Conservation (phyloP, 1,284 basidiomycete genomes). For the Cutaneotrichosporon curvatum region DNA sequence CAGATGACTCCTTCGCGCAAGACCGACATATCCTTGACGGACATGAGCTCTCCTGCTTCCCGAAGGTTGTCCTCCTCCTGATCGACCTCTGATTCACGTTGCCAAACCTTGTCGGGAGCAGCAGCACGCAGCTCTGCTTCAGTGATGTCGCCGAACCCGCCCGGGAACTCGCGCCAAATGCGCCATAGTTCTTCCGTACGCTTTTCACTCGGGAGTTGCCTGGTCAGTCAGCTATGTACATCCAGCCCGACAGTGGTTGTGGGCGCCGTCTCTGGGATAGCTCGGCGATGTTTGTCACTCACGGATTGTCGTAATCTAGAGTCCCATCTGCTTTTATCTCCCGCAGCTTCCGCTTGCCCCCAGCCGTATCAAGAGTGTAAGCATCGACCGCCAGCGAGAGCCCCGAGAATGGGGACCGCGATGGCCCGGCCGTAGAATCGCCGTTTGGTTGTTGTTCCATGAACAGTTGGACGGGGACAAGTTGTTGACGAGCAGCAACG, state of each 20-base stretch:
- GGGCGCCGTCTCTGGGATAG: background rate
- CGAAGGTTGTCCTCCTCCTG: slow-evolving; percentile 6
- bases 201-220: slow-evolving; percentile 19
- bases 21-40: slow-evolving; percentile 33
- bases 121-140: slow-evolving; percentile 21
- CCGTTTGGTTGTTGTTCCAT: slow-evolving; percentile 11
- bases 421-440: background rate
- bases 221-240: slow-evolving; percentile 5
- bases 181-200: slow-evolving; percentile 31
- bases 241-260: background rate
- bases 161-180: slow-evolving; percentile 41
- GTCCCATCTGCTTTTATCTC: slow-evolving; percentile 28
- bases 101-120: slow-evolving; percentile 7
- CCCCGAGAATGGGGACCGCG: slow-evolving; percentile 9
- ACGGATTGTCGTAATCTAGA: slow-evolving; percentile 28
- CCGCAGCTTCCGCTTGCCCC: slow-evolving; percentile 20
- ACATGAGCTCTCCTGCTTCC: slow-evolving; percentile 24
- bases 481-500: slow-evolving; percentile 1
- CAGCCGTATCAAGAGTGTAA: slow-evolving; percentile 25
- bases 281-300: no score
- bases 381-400: slow-evolving; percentile 26
- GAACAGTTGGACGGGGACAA: no score
- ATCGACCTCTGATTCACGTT: slow-evolving; percentile 1
- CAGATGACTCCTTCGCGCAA: slow-evolving; percentile 28
- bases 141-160: slow-evolving; percentile 33